Evolutionary conservation across 306 rosid species (phyloP).

Genomic region (Purshia tridentata): DNA sequence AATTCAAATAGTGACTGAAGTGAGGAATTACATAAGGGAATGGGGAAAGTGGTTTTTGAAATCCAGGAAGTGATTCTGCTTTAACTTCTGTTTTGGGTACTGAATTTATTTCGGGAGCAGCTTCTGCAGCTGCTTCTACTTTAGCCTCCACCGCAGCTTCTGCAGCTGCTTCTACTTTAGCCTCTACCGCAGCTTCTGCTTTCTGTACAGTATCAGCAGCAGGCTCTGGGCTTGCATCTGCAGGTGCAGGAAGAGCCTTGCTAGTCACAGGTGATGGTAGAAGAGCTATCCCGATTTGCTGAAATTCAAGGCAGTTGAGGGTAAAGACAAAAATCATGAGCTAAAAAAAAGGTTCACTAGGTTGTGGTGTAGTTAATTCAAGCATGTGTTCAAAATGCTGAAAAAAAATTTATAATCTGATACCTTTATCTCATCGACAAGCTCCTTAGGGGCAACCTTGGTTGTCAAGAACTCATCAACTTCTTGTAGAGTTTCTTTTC

Average conservation of each 20-base stretch:
- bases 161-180: conserved; percentile 33
- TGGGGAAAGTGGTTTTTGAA: conserved; percentile 74
- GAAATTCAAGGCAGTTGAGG: conserved; percentile 30
- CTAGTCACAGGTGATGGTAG: conserved; percentile 51
- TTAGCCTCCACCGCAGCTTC: conserved; percentile 32
- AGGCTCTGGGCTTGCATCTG: conserved; percentile 41
- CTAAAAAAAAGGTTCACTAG: background rate
- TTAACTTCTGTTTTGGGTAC: conserved; percentile 59
- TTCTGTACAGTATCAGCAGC: conserved; percentile 43
- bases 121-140: conserved; percentile 38
- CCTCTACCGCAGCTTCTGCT: conserved; percentile 37
- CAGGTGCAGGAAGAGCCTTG: conserved; percentile 73
- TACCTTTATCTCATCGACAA: conserved; percentile 81
- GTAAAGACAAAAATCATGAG: conserved; percentile 18
- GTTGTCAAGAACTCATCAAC: conserved; percentile 78
- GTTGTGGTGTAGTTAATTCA: background rate
- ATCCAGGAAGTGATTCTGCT: conserved; percentile 53
- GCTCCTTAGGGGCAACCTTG: conserved; percentile 86
- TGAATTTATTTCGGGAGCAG: conserved; percentile 57
- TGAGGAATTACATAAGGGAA: conserved; percentile 61
- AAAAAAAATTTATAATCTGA: background rate
- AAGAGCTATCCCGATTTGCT: conserved; percentile 86
- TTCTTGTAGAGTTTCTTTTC: conserved; percentile 64
- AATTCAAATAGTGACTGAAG: conserved; percentile 17
- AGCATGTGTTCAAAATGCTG: background rate